Conservation (phyloP, 192 early-diverging fungal species). For the Mortierella alpina region DNA sequence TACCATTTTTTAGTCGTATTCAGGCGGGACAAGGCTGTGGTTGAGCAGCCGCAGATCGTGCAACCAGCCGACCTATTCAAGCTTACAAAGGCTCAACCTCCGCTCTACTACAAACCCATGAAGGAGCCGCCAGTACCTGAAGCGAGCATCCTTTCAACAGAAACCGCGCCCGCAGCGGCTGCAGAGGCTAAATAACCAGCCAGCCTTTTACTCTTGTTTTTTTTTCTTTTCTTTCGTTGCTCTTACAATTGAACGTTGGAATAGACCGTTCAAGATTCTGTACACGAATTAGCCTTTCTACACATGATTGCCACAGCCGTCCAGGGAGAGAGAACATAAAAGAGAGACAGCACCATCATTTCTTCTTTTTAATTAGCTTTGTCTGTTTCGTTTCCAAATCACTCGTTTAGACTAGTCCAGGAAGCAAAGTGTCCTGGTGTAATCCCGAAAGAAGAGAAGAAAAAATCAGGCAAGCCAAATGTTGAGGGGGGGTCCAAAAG, state of each 20-base stretch:
- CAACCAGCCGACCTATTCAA: slow-evolving; percentile 33
- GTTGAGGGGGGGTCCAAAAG: slow-evolving; percentile 70
- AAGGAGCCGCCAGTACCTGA: slow-evolving; percentile 23
- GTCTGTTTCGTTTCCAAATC: neutral
- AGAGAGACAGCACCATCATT: slow-evolving; percentile 42
- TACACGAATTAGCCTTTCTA: no score
- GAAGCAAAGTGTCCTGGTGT: neutral
- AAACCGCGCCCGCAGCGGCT: neutral
- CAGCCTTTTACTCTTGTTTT: neutral
- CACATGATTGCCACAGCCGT: no score
- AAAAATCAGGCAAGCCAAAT: neutral
- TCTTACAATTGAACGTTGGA: neutral
- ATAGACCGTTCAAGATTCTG: neutral
- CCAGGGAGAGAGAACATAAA: neutral
- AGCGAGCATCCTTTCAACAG: neutral
- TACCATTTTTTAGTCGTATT: slow-evolving; percentile 12
- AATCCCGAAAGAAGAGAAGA: neutral
- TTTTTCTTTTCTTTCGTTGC: neutral
- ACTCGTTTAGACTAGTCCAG: neutral
- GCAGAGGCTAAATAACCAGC: neutral
- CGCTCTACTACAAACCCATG: slow-evolving; percentile 41
- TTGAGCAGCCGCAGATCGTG: slow-evolving; percentile 16
- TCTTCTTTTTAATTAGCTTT: slow-evolving; percentile 14
- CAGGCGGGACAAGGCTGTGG: slow-evolving; percentile 6
- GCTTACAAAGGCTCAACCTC: slow-evolving; percentile 38